A percentile compares a stretch with the other conserved stretches of the same genome.
phyloP scores from a whole-genome alignment of 257 asterid species.

The Linderniella brevidens region DNA sequence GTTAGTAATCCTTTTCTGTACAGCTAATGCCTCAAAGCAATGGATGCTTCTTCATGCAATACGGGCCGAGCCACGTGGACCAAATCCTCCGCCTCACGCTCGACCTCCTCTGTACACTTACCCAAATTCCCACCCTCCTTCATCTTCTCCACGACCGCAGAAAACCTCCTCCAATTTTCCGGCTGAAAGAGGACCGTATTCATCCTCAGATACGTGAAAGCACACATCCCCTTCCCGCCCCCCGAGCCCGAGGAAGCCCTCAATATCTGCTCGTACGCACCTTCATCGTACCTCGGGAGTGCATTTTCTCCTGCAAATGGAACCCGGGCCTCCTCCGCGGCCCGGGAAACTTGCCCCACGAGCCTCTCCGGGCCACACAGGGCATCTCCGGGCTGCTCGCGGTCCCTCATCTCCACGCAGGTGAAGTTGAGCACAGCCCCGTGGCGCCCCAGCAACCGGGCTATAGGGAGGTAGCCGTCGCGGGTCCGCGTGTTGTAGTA shows the following conservation, averaged over 20 bases:
- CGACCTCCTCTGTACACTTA: constrained; percentile 59
- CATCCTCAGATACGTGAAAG: constrained; percentile 91
- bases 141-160: constrained; percentile 82
- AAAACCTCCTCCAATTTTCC: constrained; percentile 82
- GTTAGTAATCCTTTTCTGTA: background rate
- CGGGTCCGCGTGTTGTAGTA: constrained; percentile 78
- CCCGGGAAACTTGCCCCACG: constrained; percentile 66
- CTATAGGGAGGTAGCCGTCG: constrained; percentile 84
- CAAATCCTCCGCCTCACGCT: constrained; percentile 80
- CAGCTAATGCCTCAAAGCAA: constrained; percentile 50
- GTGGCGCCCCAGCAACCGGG: constrained; percentile 71
- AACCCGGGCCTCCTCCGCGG: constrained; percentile 57
- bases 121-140: constrained; percentile 48
- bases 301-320: constrained; percentile 94
- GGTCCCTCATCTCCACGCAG: constrained; percentile 85
- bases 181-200: constrained; percentile 65
- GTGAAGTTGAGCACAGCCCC: constrained; percentile 91
- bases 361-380: constrained; percentile 74
- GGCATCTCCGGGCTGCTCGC: constrained; percentile 93
- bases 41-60: constrained; percentile 67
- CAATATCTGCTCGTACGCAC: constrained; percentile 67
- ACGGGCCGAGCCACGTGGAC: constrained; percentile 69
- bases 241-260: constrained; percentile 28
- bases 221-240: too few relatives aligned
- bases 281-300: constrained; percentile 63